Percentiles rank a stretch among this genome's conserved stretches.
Conservation (phyloP, 495 filamentous ascomycete genomes). For the Neurospora tetraspora region DNA sequence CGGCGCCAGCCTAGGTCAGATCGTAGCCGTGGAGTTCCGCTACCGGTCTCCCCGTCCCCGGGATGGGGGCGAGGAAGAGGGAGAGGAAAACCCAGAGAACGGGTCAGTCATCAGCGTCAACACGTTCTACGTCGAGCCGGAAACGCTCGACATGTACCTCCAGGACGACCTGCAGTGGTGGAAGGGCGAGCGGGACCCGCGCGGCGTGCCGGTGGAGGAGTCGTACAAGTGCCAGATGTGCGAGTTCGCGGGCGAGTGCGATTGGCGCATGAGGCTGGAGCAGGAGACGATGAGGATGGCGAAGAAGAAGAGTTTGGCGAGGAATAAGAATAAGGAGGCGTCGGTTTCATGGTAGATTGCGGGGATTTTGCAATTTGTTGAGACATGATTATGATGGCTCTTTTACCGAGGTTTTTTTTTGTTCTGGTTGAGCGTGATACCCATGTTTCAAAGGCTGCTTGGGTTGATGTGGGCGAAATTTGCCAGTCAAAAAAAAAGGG, state of each 20-base stretch:
- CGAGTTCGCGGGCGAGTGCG: slow-evolving; percentile 45
- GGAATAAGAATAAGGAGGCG: neutral
- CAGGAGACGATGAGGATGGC: slow-evolving; percentile 15
- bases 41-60: slow-evolving; percentile 6
- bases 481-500: neutral
- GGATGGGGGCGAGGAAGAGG: neutral
- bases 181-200: slow-evolving; percentile 63
- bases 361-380: neutral
- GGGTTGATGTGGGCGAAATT: neutral
- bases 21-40: slow-evolving; percentile 59
- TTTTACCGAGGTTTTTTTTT: neutral
- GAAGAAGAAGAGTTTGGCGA: slow-evolving; percentile 1
- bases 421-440: neutral
- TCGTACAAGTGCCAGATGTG: slow-evolving; percentile 73
- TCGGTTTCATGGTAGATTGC: neutral
- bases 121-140: slow-evolving; percentile 58
- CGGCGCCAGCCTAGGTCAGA: slow-evolving; percentile 35
- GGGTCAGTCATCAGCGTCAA: slow-evolving; percentile 50
- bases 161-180: slow-evolving; percentile 72
- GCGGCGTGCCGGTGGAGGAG: slow-evolving; percentile 81
- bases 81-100: slow-evolving; percentile 17
- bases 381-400: neutral
- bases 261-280: slow-evolving; percentile 39
- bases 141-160: slow-evolving; percentile 53
- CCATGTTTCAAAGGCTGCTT: neutral